A percentile compares a stretch with the other conserved stretches of the same genome.
These are phyloP conservation scores for Thelonectria blattea DNA, from an alignment of 2,329 filamentous ascomycete genomes.

Conservation along the genomic window DNA sequence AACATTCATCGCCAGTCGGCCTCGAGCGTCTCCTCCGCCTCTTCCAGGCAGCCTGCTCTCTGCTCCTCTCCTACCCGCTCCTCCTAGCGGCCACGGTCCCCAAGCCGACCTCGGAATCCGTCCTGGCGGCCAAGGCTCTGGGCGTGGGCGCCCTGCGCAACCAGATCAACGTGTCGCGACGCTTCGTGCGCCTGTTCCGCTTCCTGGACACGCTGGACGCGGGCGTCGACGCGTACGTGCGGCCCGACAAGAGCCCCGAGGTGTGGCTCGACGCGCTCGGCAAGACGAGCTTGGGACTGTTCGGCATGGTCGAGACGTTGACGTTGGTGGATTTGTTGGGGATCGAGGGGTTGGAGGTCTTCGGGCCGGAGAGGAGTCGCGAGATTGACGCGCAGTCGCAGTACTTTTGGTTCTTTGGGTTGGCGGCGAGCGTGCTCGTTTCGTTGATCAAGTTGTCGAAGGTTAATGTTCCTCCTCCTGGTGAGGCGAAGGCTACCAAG, in stretches of 20 bases:
- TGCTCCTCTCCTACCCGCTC: slow-evolving; percentile 53
- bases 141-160: slow-evolving; percentile 46
- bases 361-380: slow-evolving; percentile 56
- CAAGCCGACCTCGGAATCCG: slow-evolving; percentile 16
- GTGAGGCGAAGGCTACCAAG: slow-evolving; percentile 13
- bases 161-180: slow-evolving; percentile 57
- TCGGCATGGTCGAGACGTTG: slow-evolving; percentile 69
- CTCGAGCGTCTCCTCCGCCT: slow-evolving; percentile 67
- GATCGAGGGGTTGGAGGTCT: slow-evolving; percentile 54
- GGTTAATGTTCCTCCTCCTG: slow-evolving; percentile 30
- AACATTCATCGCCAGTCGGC: slow-evolving; percentile 53
- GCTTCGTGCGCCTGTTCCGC: slow-evolving; percentile 72
- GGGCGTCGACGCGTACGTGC: slow-evolving; percentile 52
- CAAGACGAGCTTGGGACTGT: slow-evolving; percentile 68
- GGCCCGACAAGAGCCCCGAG: slow-evolving; percentile 41
- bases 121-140: slow-evolving; percentile 39
- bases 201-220: slow-evolving; percentile 66
- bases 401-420: slow-evolving; percentile 72
- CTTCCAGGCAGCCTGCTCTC: slow-evolving; percentile 57
- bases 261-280: slow-evolving; percentile 61
- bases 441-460: slow-evolving; percentile 50
- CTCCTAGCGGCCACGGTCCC: slow-evolving; percentile 46
- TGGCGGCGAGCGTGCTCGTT: slow-evolving; percentile 57
- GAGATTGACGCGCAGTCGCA: slow-evolving; percentile 64
- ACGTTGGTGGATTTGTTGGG: slow-evolving; percentile 63